Base-by-base conservation (phyloP, 2,329 filamentous ascomycete genomes). In the Curvularia lunata region DNA sequence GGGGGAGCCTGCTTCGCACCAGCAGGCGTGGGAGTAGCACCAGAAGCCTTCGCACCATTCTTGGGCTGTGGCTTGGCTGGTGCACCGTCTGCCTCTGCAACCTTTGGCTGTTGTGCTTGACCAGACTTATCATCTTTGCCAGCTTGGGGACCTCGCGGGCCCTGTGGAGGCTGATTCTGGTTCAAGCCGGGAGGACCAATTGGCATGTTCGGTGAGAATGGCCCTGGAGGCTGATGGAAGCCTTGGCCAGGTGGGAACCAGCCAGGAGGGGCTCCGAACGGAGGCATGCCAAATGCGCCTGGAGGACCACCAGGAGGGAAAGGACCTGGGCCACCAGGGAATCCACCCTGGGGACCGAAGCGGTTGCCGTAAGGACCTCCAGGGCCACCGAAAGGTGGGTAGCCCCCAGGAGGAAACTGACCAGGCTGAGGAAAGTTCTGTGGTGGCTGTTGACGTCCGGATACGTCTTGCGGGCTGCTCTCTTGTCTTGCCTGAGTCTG, bases 211-310 rank as follows among this genome's bases (percentile, higher is more conserved):
- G 87, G 88, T 52, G 79, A 76, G 71, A 89, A 91, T 19, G 83
- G 85, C 47, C 85, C 88, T 27, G 85, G 86, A 13, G 86, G 88
- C 28, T 85, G 87, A 32, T 88, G 89, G 66, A 92, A 95, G 25
- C 88, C 88, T 77, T 91, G 90, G 6, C 88, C 89, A 8, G 87
- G 86, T 65, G 89, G 90, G 73, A 88, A 94, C 90, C 91, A 96
- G 54, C 89, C 90, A 49, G 74, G 75, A 41, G 75, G 90, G 16
- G 87, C 88, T 62, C 90, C 90, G 74, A 92, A 96, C 1, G 89
- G 69, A 37, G 71, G 89, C 84, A 92, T 89, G 64, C 87, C 88
- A 64, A 87, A 87, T 68, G 89, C 92, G 18, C 71, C 74, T 56
- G 76, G 75, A 27, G 69, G 70, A 16, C 70, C 73, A 28, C 69